Evolutionary conservation across 169 alveolate species (phyloP).

Genomic region (Plasmodium reichenowi): DNA sequence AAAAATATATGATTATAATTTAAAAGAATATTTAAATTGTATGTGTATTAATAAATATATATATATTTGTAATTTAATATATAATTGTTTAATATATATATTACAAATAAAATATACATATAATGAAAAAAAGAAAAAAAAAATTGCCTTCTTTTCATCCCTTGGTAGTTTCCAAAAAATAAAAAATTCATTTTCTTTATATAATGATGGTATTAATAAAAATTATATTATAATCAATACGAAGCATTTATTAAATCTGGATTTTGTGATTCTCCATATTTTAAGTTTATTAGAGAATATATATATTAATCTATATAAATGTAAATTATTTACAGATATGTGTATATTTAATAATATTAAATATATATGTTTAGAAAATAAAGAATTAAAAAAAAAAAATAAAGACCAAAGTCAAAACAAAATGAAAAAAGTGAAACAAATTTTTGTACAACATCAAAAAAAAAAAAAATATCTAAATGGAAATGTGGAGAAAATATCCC

Average conservation of each 20-base stretch:
- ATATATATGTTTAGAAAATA: conserved; percentile 48
- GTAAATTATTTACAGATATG: conserved; percentile 72
- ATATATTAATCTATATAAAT: conserved; percentile 47
- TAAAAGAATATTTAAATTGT: conserved; percentile 56
- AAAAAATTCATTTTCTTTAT: too few species aligned
- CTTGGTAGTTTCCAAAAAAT: too few species aligned
- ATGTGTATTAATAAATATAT: conserved; percentile 64
- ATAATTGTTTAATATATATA: conserved; percentile 35
- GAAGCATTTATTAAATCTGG: conserved; percentile 25
- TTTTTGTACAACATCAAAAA: conserved; percentile 17
- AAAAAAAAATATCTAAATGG: conserved; percentile 8
- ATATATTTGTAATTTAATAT: conserved; percentile 47
- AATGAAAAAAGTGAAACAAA: background rate
- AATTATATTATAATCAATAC: conserved; percentile 38
- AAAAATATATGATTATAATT: conserved; percentile 39
- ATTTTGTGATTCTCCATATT: conserved; percentile 37
- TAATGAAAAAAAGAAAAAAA: conserved; percentile 13
- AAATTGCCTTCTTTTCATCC: conserved; percentile 5
- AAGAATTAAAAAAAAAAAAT: conserved; percentile 14
- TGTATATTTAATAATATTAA: conserved; percentile 70
- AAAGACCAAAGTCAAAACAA: background rate
- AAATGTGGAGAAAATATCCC: background rate
- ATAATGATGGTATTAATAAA: background rate
- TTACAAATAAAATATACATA: conserved; percentile 39
- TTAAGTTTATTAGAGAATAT: conserved; percentile 32